Evolutionary conservation across 1,284 basidiomycete genomes (phyloP).

Genomic region (Ceratobasidium sp.): DNA sequence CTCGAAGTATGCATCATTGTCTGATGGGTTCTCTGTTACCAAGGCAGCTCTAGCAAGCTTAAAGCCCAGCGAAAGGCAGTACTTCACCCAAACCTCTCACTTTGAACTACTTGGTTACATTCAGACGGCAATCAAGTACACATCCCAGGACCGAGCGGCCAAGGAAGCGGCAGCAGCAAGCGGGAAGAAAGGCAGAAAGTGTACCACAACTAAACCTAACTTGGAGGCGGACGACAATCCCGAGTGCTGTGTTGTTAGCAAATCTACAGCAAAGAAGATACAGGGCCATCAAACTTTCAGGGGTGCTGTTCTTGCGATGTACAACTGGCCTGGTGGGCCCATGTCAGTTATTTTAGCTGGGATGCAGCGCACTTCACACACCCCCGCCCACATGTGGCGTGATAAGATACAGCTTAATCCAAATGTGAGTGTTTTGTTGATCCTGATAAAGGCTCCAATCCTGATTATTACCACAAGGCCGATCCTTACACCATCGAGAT

Average conservation of each 20-base stretch:
- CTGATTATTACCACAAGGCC: not conserved
- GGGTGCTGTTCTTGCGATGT: not conserved
- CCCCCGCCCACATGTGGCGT: conserved; percentile 22
- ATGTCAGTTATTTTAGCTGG: not conserved
- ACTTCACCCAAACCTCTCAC: not conserved
- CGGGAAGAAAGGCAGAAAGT: not conserved
- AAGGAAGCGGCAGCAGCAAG: not conserved
- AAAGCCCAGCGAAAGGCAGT: not conserved
- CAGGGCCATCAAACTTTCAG: not conserved
- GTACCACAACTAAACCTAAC: not conserved
- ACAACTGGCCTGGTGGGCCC: conserved; percentile 1
- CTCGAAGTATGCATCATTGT: not conserved
- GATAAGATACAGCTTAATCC: not conserved
- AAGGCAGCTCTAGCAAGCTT: not conserved
- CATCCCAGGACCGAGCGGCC: not conserved
- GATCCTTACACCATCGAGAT: not conserved
- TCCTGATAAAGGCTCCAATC: not conserved
- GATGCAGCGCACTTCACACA: not conserved
- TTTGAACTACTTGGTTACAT: not conserved
- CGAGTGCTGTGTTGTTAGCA: not conserved
- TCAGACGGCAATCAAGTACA: not conserved
- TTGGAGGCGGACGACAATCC: not conserved
- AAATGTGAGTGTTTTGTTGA: not conserved
- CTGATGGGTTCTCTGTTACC: conserved; percentile 10
- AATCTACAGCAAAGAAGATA: not conserved